Base-by-base conservation (phyloP, 495 filamentous ascomycete species). In the Hypoxylon fragiforme region DNA sequence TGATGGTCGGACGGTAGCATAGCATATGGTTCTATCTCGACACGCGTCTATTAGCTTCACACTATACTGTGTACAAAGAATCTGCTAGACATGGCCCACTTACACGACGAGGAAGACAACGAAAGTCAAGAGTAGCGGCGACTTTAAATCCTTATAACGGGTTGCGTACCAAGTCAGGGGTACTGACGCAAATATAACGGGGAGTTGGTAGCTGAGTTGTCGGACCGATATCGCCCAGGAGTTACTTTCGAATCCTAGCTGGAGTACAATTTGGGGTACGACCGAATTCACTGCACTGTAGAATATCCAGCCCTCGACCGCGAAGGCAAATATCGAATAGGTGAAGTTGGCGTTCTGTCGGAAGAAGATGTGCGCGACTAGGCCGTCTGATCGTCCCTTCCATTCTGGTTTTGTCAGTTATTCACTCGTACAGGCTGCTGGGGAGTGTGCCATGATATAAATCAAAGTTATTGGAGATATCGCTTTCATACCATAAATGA, bases 301-400 rank as follows among this genome's bases (percentile, higher is more conserved):
- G 56, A 81, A 82, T 43, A 83, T 77, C 77, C 79, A 83, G 54
- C 77, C 77, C 67, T 83, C 79, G 24, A 81, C 78, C 4, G 73
- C 78, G 54, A 79, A 81, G 12, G 77, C 77, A 55, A 81, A 81
- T 21, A 73, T 64, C 0, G 80, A 73, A 19, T 81, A 71, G 0
- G 68, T 67, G 43, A 83, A 83, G 52, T 83, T 83, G 14, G 72
- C 73, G 21, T 77, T 75, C 18, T 70, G 57, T 21, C 61, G 60
- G 65, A 82, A 83, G 69, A 81, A 82, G 36, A 80, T 69, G 57
- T 83, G 77, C 1, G 78, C 77, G 0, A 81, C 67, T 12, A 83
- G 70, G 3, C 78, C 79, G 44, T 81, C 78, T 14, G 63, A 59
- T 56, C 78, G 62, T 4, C 76, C 77, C 53, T 72, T 81, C 77